Evolutionary conservation across 2,329 filamentous ascomycete species (phyloP).

Genomic region (Penicillium sp.): DNA sequence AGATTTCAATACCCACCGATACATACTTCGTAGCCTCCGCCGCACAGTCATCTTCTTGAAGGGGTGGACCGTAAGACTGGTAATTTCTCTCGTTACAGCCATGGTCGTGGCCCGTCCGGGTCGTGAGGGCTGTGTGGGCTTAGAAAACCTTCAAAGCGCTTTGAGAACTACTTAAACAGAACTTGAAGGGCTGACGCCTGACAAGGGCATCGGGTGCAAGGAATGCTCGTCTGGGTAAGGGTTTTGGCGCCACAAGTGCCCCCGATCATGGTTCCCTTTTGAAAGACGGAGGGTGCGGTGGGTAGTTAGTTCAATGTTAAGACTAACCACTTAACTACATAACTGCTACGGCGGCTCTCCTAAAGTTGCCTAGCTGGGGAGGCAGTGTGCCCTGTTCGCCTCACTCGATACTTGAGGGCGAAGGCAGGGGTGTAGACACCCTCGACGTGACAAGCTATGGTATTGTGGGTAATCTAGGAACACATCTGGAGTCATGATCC

Average conservation of each 20-base stretch:
- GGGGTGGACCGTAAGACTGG: not conserved
- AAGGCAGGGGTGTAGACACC: not conserved
- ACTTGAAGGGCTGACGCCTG: not conserved
- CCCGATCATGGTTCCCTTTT: not conserved
- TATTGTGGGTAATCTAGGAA: not conserved
- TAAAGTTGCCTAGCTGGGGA: conserved; percentile 1
- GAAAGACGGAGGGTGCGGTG: not conserved
- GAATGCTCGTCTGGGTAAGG: not conserved
- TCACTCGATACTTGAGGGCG: not conserved
- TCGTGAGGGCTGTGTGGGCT: not conserved
- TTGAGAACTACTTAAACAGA: not conserved
- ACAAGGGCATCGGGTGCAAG: not conserved
- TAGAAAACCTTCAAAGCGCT: not conserved
- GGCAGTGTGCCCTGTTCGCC: not conserved
- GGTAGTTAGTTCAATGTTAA: no score
- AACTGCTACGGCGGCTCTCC: not conserved
- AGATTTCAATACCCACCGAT: not conserved
- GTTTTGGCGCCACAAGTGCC: not conserved
- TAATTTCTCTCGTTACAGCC: not conserved
- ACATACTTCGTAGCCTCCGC: not conserved
- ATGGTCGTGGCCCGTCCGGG: not conserved
- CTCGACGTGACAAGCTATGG: not conserved
- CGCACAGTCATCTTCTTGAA: not conserved
- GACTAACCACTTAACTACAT: not conserved
- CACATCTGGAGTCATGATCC: not conserved